Percentiles rank a stretch among this genome's conserved stretches.
phyloP scores from a whole-genome alignment of 345 rosid species.

The Salix arbutifolia region DNA sequence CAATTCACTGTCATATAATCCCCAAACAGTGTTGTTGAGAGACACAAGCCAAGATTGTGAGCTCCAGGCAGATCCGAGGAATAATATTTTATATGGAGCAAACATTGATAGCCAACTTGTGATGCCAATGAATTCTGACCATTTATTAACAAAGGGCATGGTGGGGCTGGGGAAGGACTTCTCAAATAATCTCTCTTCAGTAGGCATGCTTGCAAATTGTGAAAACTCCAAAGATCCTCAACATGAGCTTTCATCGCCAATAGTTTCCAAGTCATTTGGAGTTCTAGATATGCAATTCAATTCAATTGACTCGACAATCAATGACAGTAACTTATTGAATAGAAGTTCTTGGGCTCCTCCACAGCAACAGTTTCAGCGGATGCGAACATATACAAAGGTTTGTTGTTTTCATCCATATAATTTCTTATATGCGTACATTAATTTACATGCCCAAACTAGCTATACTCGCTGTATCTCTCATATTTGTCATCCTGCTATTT shows the following conservation, averaged over 20 bases:
- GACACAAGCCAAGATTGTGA: slow-evolving; percentile 53
- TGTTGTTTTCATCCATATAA: not conserved
- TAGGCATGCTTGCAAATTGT: slow-evolving; percentile 37
- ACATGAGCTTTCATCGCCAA: slow-evolving; percentile 56
- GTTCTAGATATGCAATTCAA: slow-evolving; percentile 53
- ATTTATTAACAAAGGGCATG: slow-evolving; percentile 38
- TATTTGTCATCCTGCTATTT: not conserved
- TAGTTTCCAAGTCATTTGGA: slow-evolving; percentile 65
- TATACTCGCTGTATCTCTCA: not conserved
- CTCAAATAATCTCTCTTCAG: slow-evolving; percentile 42
- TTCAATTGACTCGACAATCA: slow-evolving; percentile 51
- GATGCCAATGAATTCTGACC: slow-evolving; percentile 36
- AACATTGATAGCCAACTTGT: slow-evolving; percentile 33
- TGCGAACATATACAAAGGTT: slow-evolving; percentile 69
- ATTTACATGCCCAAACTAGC: not conserved
- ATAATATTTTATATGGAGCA: slow-evolving; percentile 32
- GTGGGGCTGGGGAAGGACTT: slow-evolving; percentile 46
- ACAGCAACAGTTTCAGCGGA: slow-evolving; percentile 45
- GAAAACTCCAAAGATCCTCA: slow-evolving; percentile 50
- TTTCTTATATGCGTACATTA: not conserved
- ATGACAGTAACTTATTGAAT: slow-evolving; percentile 42
- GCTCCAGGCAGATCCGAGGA: slow-evolving; percentile 44
- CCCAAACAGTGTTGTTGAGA: slow-evolving; percentile 41
- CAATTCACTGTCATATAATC: slow-evolving; percentile 37
- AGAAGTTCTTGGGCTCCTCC: slow-evolving; percentile 45